Evolutionary conservation across 169 alveolate species (phyloP), one percentile per base, ranked within the genome.

Genomic region (Theileria sp.): DNA sequence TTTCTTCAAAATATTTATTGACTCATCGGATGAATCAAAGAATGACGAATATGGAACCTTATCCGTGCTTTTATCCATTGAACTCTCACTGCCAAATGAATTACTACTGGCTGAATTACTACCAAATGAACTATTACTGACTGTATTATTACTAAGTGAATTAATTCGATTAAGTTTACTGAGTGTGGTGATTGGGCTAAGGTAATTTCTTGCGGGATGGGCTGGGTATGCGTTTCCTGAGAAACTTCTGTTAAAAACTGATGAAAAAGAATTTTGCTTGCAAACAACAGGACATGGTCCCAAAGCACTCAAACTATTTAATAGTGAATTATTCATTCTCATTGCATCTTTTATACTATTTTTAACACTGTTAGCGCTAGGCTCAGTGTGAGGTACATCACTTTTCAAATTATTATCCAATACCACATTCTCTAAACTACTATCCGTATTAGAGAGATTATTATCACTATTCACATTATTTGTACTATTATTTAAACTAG

Each of bases 1-100:
- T 71, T 54, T 71, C 79, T 58, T 71, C 74, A 71, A 23, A 9
- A 71, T 19, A 8, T 12, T 23, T 26, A 71, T n/a, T 21, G 79
- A 50, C 25, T 71, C 79, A 23, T 71, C 75, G 3, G 79, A 71
- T 19, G 44, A 49, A 9, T 71, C 62, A 26, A 71, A 71, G 17
- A 71, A 19, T 12, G 13, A 6, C 15, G 32, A 36, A 44, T 44
- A 44, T 44, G 54, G 17, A 8, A 44, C 17, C 54, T 44, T 44
- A 10, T 44, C 54, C 12, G 54, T 44, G 15, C 54, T 13, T 44
- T 44, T 44, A 44, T 44, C 54, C 54, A 44, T 13, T 2, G 54
- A 44, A 13, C 54, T 8, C 54, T 44, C 54, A 44, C 54, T 36
- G 8, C 49, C 49, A 36, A 36, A 36, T 8, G 49, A 36, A 36